Evolutionary conservation across 1,284 basidiomycete species (phyloP).

Genomic region (Austroboletus niveus): DNA sequence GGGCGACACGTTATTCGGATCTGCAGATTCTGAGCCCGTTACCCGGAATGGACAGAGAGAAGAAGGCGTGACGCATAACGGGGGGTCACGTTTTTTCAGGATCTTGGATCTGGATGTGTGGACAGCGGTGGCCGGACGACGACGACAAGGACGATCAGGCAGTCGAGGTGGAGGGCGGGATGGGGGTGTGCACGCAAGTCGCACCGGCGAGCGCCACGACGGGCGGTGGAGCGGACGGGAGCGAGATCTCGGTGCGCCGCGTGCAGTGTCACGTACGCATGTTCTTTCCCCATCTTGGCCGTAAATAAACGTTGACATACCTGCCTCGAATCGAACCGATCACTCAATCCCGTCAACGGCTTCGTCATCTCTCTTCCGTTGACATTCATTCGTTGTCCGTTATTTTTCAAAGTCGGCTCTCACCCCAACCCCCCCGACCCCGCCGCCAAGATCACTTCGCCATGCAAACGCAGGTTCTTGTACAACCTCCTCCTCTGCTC

Average conservation of each 20-base stretch:
- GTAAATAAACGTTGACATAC: constrained; percentile 31
- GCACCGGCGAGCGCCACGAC: constrained; percentile 1
- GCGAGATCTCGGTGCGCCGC: constrained; percentile 10
- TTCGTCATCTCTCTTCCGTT: constrained; percentile 18
- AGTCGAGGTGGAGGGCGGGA: too few species aligned
- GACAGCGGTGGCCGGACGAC: not conserved
- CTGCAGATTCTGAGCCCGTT: constrained; percentile 27
- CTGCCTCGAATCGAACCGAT: constrained; percentile 27
- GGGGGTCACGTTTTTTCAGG: constrained; percentile 11
- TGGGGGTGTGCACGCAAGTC: constrained; percentile 7
- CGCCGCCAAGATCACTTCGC: constrained; percentile 7
- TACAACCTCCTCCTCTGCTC: constrained; percentile 24
- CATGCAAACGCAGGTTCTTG: constrained; percentile 28
- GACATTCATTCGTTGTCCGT: constrained; percentile 12
- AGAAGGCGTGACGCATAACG: constrained; percentile 22
- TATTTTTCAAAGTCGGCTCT: constrained; percentile 19
- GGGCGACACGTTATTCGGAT: constrained; percentile 31
- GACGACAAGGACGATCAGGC: not conserved
- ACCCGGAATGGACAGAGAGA: constrained; percentile 14
- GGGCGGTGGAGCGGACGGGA: not conserved
- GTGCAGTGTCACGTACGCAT: constrained; percentile 27
- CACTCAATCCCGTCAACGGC: constrained; percentile 26
- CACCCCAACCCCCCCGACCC: not conserved
- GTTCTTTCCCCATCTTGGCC: constrained; percentile 14
- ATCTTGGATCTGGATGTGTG: constrained; percentile 13